Percentiles rank a stretch among this genome's conserved stretches.
Evolutionary conservation across 2,329 filamentous ascomycete species (phyloP).

Genomic region (Neonectria hederae): DNA sequence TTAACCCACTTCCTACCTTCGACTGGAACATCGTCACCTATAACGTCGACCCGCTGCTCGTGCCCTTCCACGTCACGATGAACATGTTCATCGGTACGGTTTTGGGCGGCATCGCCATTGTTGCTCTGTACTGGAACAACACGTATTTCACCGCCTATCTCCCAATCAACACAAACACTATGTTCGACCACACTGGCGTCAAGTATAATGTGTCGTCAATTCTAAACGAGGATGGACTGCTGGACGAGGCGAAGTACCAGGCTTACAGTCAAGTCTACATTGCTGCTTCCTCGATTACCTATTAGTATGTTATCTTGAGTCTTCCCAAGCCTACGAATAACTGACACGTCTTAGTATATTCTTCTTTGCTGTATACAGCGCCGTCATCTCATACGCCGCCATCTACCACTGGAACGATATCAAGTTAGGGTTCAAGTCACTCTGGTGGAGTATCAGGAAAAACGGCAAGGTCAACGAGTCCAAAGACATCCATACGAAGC

Average conservation of each 20-base stretch:
- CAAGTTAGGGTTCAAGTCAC: conserved; percentile 43
- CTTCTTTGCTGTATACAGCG: conserved; percentile 44
- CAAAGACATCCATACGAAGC: conserved; percentile 53
- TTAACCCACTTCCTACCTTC: conserved; percentile 61
- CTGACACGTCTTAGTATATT: conserved; percentile 11
- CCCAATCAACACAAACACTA: conserved; percentile 58
- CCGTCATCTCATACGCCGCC: conserved; percentile 49
- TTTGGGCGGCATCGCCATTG: conserved; percentile 52
- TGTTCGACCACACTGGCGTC: conserved; percentile 56
- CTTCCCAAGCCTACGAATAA: neutral
- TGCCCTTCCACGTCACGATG: conserved; percentile 53
- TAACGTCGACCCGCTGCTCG: conserved; percentile 30
- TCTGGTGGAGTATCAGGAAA: conserved; percentile 29
- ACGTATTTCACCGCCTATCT: conserved; percentile 56
- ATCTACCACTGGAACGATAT: conserved; percentile 49
- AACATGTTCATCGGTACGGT: conserved; percentile 48
- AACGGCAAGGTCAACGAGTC: conserved; percentile 32
- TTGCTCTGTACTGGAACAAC: conserved; percentile 56
- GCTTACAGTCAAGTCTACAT: conserved; percentile 48
- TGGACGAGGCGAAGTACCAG: conserved; percentile 49
- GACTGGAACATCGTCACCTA: conserved; percentile 55
- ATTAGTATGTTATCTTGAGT: conserved; percentile 19
- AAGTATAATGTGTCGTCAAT: conserved; percentile 55
- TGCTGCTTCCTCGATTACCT: conserved; percentile 34
- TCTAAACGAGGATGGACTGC: conserved; percentile 47